Base-by-base conservation (phyloP, 345 rosid species). In the Arabis hirsuta region DNA sequence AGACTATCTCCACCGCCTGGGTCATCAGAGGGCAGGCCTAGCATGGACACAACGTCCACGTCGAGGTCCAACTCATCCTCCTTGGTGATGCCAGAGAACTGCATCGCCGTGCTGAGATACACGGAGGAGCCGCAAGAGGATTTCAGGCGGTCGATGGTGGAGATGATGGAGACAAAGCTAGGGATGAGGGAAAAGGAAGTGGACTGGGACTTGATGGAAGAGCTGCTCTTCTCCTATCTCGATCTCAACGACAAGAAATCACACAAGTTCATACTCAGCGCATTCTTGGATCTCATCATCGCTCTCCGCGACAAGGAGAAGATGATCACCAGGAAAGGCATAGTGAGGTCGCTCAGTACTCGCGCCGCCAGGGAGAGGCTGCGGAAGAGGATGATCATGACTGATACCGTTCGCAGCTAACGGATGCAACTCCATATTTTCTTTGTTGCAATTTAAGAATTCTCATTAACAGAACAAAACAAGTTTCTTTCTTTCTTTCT, bases 131-230 rank as follows among this genome's bases (percentile, higher is more conserved):
- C 97, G 1, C 75, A 76, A 72, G 77, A 82, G 5, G 99, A 89
- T 53, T 94, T 94, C 72, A 73, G 69, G 63, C 72, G 74, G 20
- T 91, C 99, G 12, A 95, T 95, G 97, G 79, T 81, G 62, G 97
- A 85, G 45, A 84, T 89, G 91, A 83, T 84, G 69, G 88, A 85
- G 32, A 80, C 85, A 14, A 83, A 84, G 78, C 10, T 84, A 63
- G 60, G 64, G 47, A 41, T 67, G 80, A 12, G 38, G 65, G 79
- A 78, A 12, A 50, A 5, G 2, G 69, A 51, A 3, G 76, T 90
- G 12, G 96, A 88, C 24, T 95, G 99, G 99, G 96, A 87, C 51
- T 89, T 83, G 79, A 76, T 95, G 96, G 90, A 87, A 61, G 91
- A 87, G 84, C 79, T 94, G n/a, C 66, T 91, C 77, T 80, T 89